Evolutionary conservation across 139 green algal species (phyloP).

Genomic region (Pycnococcus provasolii): DNA sequence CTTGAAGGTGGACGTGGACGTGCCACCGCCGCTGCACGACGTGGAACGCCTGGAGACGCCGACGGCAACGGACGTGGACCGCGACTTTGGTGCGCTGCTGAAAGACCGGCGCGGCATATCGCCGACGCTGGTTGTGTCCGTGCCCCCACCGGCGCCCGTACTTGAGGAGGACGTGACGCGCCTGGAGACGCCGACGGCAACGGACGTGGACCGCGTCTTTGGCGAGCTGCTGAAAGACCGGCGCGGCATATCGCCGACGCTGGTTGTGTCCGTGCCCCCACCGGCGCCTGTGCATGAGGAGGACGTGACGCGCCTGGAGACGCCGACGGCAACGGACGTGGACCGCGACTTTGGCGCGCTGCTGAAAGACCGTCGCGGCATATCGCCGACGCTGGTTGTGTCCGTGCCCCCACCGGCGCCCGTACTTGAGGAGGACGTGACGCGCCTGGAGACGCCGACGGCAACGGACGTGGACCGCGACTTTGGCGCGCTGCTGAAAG

Average conservation of each 20-base stretch:
- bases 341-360: too few species aligned
- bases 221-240: not conserved
- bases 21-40: not conserved
- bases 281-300: not conserved
- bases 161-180: not conserved
- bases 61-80: not conserved
- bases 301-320: not conserved
- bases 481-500: too few species aligned
- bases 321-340: too few species aligned
- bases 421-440: too few species aligned
- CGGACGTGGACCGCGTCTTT: not conserved
- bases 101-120: not conserved
- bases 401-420: too few species aligned
- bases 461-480: too few species aligned
- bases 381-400: too few species aligned
- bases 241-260: too few species aligned
- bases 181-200: not conserved
- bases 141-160: not conserved
- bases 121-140: not conserved
- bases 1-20: not conserved
- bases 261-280: too few species aligned
- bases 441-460: too few species aligned
- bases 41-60: not conserved
- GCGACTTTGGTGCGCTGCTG: not conserved
- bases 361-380: too few species aligned